Evolutionary conservation across 495 filamentous ascomycete species (phyloP), one percentile per base, ranked within the genome.

Genomic region (Parathielavia appendiculata): DNA sequence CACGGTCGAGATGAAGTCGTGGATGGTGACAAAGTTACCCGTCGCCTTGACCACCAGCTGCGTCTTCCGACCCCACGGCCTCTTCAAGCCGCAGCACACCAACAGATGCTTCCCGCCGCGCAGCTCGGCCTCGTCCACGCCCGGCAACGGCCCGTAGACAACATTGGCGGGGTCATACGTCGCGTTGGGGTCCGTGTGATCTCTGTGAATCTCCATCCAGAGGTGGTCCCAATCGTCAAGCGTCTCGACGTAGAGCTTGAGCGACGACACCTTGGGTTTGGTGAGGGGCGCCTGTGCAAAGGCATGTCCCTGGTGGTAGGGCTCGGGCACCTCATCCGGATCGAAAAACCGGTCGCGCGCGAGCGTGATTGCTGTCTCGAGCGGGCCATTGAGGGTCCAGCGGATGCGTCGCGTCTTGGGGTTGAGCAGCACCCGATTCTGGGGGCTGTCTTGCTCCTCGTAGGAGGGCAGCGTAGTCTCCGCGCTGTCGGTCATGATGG

Each of bases 1-100:
- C 45, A 66, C 46, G 32, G 59, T 50, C 44, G 63, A 66, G 23
- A 66, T 45, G 41, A 59, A 63, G 40, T 66, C 64, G 51, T 66
- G 63, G 34, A 64, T 53, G 19, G 63, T 69, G 50, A 66, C 46
- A 22, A 66, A 69, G 20, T 40, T 46, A 14, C 40, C 43, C n/a
- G 58, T 57, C 22, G 39, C 55, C 48, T 59, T 54, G 20, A 63
- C 26, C 17, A 51, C 34, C 23, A 30, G 6, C 6, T 30, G 26
- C 26, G 26, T 30, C 26, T 30, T 2, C 26, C 26, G 26, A 19
- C 61, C 58, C 16, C 57, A 47, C 39, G 65, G 65, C 57, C 65
- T 52, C 56, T 38, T 47, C 22, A 49, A 0, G n/a, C 51, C 52
- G 41, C 65, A 65, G 57, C 62, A 67, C 41, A 53, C 26, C 32